These are phyloP conservation scores for Balansia obtecta DNA, from an alignment of 2,329 filamentous ascomycete species.

Conservation along the genomic window DNA sequence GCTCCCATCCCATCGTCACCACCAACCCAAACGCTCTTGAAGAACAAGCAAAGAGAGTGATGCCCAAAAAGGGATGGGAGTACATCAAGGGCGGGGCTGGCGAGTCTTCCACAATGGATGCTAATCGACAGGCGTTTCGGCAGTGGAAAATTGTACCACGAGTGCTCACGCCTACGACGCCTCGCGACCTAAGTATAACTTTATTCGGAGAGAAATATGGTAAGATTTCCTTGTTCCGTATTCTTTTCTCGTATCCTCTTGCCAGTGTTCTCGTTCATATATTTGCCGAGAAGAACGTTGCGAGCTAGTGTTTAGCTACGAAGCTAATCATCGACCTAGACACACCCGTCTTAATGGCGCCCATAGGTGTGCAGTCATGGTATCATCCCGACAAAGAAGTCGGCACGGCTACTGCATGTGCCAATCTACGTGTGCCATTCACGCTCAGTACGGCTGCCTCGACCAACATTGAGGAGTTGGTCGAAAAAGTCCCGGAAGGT, in stretches of 20 bases:
- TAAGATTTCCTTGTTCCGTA: conserved; percentile 8
- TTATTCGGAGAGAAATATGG: conserved; percentile 39
- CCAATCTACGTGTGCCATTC: conserved; percentile 49
- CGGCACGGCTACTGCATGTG: conserved; percentile 50
- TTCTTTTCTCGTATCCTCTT: too few species aligned
- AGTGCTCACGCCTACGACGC: conserved; percentile 31
- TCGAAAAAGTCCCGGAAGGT: conserved; percentile 41
- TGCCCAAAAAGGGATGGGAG: conserved; percentile 38
- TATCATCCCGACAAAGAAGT: conserved; percentile 54
- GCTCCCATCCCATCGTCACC: conserved; percentile 37
- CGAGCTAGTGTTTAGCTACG: too few species aligned
- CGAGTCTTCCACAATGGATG: conserved; percentile 46
- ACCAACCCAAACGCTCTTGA: conserved; percentile 47
- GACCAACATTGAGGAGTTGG: conserved; percentile 54
- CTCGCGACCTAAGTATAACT: conserved; percentile 35
- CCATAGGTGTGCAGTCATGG: conserved; percentile 56
- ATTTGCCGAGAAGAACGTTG: background rate
- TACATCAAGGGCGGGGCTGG: conserved; percentile 53
- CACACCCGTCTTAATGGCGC: conserved; percentile 43
- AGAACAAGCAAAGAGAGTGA: conserved; percentile 35
- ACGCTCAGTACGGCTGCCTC: conserved; percentile 54
- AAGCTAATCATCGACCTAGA: conserved; percentile 2
- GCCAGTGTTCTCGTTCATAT: too few species aligned
- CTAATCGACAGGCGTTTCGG: conserved; percentile 44
- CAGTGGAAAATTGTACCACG: conserved; percentile 39